These are phyloP conservation scores for Thalia dealbata DNA, from an alignment of 176 grass and related monocot genomes.

Conservation along the genomic window DNA sequence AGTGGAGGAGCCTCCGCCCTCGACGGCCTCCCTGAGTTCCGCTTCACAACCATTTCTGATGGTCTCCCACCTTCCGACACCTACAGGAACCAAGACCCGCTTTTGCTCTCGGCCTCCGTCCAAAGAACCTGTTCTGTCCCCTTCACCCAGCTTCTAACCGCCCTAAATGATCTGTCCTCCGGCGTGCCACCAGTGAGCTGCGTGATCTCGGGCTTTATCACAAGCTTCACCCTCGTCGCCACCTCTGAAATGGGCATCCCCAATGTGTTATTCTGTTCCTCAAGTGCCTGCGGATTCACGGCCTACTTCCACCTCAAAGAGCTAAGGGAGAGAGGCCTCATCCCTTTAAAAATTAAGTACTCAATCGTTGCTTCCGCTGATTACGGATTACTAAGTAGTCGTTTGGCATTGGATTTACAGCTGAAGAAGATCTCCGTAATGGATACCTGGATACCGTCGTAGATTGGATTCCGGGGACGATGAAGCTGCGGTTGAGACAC, in stretches of 20 bases:
- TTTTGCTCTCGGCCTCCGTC: constrained; percentile 36
- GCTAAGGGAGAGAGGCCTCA: constrained; percentile 37
- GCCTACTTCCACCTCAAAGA: constrained; percentile 45
- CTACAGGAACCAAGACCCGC: constrained; percentile 72
- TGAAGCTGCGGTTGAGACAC: constrained; percentile 41
- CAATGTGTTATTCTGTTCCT: constrained; percentile 61
- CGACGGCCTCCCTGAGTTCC: constrained; percentile 33
- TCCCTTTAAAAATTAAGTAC: constrained; percentile 55
- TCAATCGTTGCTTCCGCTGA: too few species aligned
- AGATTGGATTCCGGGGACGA: constrained; percentile 53
- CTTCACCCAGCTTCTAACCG: constrained; percentile 37
- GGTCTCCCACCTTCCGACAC: constrained; percentile 39
- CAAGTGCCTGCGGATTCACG: constrained; percentile 59
- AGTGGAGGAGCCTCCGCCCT: constrained; percentile 31
- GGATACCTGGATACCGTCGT: constrained; percentile 75
- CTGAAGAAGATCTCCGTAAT: constrained; percentile 38
- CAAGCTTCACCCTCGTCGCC: constrained; percentile 61
- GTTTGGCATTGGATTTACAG: constrained; percentile 20
- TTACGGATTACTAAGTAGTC: neutral
- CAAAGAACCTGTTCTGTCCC: constrained; percentile 31
- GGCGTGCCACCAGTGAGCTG: constrained; percentile 33
- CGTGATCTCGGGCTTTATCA: constrained; percentile 54
- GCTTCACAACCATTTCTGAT: constrained; percentile 26
- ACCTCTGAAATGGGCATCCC: constrained; percentile 49
- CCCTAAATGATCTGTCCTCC: constrained; percentile 21